phyloP scores from a whole-genome alignment of 352 stramenopile genomes.

The Globisporangium rhizosaccharum region DNA sequence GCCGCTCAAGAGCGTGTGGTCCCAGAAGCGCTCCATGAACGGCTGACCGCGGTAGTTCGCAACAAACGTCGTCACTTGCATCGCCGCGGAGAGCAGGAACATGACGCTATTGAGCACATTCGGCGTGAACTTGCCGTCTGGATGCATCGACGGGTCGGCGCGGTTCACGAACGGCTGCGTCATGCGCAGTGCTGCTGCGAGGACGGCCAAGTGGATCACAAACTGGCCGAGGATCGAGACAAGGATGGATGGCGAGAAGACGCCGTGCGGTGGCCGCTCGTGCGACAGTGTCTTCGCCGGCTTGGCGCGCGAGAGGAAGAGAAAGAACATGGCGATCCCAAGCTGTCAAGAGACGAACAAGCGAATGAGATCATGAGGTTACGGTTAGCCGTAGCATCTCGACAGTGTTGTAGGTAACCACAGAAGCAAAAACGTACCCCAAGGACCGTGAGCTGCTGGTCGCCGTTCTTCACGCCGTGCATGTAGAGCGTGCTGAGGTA shows the following conservation, averaged over 20 bases:
- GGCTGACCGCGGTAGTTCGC: constrained; percentile 45
- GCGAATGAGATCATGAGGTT: too few relatives aligned
- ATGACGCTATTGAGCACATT: constrained; percentile 94
- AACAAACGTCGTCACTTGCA: constrained; percentile 53
- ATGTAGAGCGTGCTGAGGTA: constrained; percentile 93
- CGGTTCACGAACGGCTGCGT: constrained; percentile 62
- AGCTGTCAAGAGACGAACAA: constrained; percentile 13
- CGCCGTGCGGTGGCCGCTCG: constrained; percentile 74
- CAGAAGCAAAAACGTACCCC: constrained; percentile 22
- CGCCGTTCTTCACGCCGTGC: constrained; percentile 93
- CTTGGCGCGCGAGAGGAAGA: constrained; percentile 63
- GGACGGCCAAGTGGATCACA: constrained; percentile 80
- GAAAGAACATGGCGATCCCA: constrained; percentile 48
- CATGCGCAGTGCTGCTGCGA: constrained; percentile 49
- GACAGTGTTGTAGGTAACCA: background rate
- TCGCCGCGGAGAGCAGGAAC: constrained; percentile 88
- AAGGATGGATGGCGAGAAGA: constrained; percentile 86
- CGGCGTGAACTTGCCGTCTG: constrained; percentile 85
- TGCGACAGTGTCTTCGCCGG: constrained; percentile 83
- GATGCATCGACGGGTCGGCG: constrained; percentile 50
- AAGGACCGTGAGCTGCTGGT: constrained; percentile 80
- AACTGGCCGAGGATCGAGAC: constrained; percentile 91
- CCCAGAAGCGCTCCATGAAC: constrained; percentile 52
- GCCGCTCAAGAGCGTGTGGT: constrained; percentile 30
- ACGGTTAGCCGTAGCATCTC: background rate